These are phyloP conservation scores for Ceratobasidium sp. DNA, from an alignment of 1,284 basidiomycete genomes.

Conservation along the genomic window DNA sequence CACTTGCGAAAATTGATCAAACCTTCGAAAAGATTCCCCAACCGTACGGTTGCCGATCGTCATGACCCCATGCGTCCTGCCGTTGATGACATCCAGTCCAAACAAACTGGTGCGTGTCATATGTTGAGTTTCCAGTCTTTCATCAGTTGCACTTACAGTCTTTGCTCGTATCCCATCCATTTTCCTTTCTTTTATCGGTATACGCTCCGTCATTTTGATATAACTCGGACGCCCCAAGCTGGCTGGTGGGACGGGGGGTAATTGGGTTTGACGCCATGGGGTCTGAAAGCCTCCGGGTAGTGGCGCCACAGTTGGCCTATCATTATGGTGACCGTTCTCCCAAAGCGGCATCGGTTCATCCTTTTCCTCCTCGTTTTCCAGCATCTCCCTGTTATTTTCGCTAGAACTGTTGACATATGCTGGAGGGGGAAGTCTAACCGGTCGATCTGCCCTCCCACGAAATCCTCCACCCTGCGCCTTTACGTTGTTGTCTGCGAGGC, in stretches of 20 bases:
- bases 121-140: neutral
- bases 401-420: no score
- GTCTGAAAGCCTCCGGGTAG: no score
- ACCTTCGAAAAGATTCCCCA: neutral
- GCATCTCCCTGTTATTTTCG: no score
- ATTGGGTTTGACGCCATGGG: no score
- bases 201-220: neutral
- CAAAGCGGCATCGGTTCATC: no score
- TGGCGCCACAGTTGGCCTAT: no score
- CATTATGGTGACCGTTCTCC: no score
- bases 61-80: neutral
- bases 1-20: neutral
- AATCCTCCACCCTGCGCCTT: neutral
- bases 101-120: neutral
- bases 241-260: no score
- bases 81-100: constrained; percentile 29
- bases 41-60: neutral
- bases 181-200: neutral
- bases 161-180: constrained; percentile 17
- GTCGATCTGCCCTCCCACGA: neutral
- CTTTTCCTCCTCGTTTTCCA: no score
- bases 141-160: neutral
- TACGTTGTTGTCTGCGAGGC: neutral
- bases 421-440: no score
- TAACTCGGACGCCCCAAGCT: no score